Evolutionary conservation across 345 rosid genomes (phyloP), one percentile per base, ranked within the genome.

Genomic region (Eucalyptus regnans): DNA sequence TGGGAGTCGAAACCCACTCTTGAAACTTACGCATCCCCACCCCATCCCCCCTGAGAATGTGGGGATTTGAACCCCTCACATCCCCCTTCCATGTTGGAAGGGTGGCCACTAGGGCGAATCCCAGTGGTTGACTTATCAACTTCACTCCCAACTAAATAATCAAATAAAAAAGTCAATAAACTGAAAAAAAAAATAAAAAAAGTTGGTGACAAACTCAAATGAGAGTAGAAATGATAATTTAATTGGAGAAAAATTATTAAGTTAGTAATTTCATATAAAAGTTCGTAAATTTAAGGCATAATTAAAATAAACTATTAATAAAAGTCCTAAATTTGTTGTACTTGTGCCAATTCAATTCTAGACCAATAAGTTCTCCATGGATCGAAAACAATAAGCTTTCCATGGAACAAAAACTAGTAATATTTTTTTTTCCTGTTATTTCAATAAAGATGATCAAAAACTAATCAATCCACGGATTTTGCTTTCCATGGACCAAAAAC

Each of bases 401-500:
- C 31, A 12, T 60, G 14, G 66, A 27, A 25, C 14, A 60, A 60
- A 27, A 58, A 5, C 64, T 58, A 58, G 64, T 25, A 58, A 58
- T 58, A 25, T 58, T 58, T 23, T 56, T 58, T 58, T 23, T 56
- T 58, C 25, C 56, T 25, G n/a, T 25, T 23, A 10, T 58, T 58
- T 58, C 7, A 1, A 3, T 58, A 25, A 23, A 25, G 3, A 58
- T 58, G 29, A 58, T 5, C 0, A 1, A 58, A 58, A 25, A 25
- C 64, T 58, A 58, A 58, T 25, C n/a, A 25, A 58, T 25, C 29
- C 10, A 25, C 0, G 1, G 64, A 58, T 23, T 10, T 23, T 25
- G n/a, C 13, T 58, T 23, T 23, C 27, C n/a, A 25, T 58, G 64
- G 64, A 23, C 27, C 64, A 23, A 58, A 58, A 25, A 10, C 13